Conservation (phyloP, 176 grass and related monocot species). For the Cenchrus purpureus region DNA sequence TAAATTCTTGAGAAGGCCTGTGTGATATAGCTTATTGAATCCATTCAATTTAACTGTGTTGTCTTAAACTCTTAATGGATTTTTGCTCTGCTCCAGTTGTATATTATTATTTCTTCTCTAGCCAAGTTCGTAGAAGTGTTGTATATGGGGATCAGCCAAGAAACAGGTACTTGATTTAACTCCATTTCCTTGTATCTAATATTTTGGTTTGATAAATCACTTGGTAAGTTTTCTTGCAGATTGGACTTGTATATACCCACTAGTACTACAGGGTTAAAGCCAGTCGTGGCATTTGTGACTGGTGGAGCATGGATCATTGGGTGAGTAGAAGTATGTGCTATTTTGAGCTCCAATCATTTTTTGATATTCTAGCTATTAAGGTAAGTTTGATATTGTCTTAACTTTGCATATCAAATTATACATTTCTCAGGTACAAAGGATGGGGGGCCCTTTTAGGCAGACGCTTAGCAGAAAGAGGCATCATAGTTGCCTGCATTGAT, state of each 20-base stretch:
- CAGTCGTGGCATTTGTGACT: slow-evolving; percentile 81
- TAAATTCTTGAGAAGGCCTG: background rate
- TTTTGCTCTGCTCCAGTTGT: slow-evolving; percentile 62
- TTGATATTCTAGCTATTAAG: background rate
- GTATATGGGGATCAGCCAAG: slow-evolving; percentile 91
- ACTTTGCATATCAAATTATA: background rate
- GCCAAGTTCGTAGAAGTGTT: slow-evolving; percentile 77
- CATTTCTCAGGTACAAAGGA: slow-evolving; percentile 81
- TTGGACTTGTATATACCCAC: slow-evolving; percentile 91
- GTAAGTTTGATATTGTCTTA: slow-evolving; percentile 6
- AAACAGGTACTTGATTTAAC: slow-evolving; percentile 63
- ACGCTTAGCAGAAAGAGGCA: slow-evolving; percentile 92
- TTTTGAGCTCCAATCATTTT: background rate
- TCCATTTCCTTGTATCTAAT: slow-evolving; percentile 15
- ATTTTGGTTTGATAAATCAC: slow-evolving; percentile 1
- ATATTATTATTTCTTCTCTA: slow-evolving; percentile 98
- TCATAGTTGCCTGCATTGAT: slow-evolving; percentile 94
- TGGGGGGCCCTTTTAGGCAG: slow-evolving; percentile 97
- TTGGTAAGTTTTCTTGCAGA: slow-evolving; percentile 44
- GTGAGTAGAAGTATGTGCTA: slow-evolving; percentile 65
- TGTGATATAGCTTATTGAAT: slow-evolving; percentile 4
- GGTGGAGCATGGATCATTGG: slow-evolving; percentile 99
- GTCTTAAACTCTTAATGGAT: background rate
- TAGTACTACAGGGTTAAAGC: slow-evolving; percentile 47
- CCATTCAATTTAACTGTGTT: background rate